A percentile compares a stretch with the other conserved stretches of the same genome.
phyloP scores from a whole-genome alignment of 169 alveolate genomes.

The Cyclospora cayetanensis region DNA sequence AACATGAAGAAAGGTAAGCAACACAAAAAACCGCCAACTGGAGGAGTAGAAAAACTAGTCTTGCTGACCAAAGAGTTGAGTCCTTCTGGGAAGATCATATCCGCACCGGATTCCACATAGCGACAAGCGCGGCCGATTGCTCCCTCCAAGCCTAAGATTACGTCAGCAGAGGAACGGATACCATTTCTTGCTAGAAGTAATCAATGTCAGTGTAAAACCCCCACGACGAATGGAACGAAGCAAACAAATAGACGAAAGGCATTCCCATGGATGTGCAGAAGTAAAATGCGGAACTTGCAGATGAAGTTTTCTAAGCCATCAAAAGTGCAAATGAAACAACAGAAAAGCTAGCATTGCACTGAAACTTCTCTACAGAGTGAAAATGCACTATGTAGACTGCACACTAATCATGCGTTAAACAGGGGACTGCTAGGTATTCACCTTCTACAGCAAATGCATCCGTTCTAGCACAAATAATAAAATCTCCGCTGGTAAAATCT shows the following conservation, averaged over 20 bases:
- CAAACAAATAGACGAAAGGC: too few species aligned
- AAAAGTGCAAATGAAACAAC: background rate
- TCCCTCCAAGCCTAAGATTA: slow-evolving; percentile 82
- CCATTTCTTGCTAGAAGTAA: too few species aligned
- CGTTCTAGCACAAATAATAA: slow-evolving; percentile 91
- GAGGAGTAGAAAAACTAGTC: background rate
- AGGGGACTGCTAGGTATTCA: background rate
- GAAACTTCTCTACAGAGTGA: background rate
- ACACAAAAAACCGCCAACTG: background rate
- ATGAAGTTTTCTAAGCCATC: too few species aligned
- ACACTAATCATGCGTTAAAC: background rate
- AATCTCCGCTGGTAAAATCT: slow-evolving; percentile 83
- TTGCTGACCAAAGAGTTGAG: slow-evolving; percentile 57
- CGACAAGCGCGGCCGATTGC: slow-evolving; percentile 79
- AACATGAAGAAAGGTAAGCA: background rate
- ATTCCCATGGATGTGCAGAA: too few species aligned
- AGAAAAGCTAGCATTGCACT: background rate
- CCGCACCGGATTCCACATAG: slow-evolving; percentile 92
- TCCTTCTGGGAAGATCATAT: slow-evolving; percentile 94
- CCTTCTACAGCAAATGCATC: slow-evolving; percentile 90
- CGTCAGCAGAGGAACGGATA: too few species aligned
- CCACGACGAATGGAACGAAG: too few species aligned
- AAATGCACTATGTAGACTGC: background rate
- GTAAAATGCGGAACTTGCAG: too few species aligned
- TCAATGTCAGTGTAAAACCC: background rate